Evolutionary conservation across 2,329 filamentous ascomycete species (phyloP).

Genomic region (Colletotrichum tropicicola): DNA sequence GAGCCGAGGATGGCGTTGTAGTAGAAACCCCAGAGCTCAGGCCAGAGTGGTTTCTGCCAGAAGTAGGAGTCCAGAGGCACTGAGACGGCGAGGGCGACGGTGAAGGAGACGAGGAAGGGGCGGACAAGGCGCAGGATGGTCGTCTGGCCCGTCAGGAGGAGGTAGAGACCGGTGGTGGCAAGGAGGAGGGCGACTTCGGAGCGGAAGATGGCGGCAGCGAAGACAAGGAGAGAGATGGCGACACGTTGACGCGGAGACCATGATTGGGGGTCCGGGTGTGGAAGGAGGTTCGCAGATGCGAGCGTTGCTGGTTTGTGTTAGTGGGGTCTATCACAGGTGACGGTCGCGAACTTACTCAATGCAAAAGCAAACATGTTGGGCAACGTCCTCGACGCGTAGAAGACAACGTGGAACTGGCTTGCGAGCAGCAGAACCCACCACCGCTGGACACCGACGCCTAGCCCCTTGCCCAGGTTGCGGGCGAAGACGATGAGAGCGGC

Average conservation of each 20-base stretch:
- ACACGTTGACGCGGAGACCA: constrained; percentile 61
- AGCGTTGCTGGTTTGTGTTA: constrained; percentile 64
- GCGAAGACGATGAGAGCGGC: constrained; percentile 73
- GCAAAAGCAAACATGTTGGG: constrained; percentile 98
- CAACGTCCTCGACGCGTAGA: constrained; percentile 89
- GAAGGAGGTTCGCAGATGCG: constrained; percentile 61
- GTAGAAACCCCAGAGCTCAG: constrained; percentile 87
- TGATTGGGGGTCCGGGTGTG: constrained; percentile 38
- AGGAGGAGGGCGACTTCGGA: constrained; percentile 89
- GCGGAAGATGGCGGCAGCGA: constrained; percentile 86
- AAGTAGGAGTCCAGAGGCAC: constrained; percentile 89
- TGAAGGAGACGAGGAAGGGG: constrained; percentile 71
- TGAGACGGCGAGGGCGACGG: constrained; percentile 74
- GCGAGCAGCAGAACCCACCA: constrained; percentile 86
- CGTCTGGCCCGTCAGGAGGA: constrained; percentile 66
- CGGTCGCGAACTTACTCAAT: constrained; percentile 67
- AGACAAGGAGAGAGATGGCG: constrained; percentile 78
- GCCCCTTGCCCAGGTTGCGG: constrained; percentile 69
- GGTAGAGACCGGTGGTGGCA: constrained; percentile 69
- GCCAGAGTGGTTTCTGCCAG: constrained; percentile 90
- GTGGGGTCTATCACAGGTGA: neutral
- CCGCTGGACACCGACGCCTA: constrained; percentile 72
- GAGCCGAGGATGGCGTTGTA: constrained; percentile 90
- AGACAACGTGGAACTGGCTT: constrained; percentile 91
- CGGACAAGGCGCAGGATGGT: constrained; percentile 67